Evolutionary conservation across 2,329 filamentous ascomycete genomes (phyloP), one percentile per base, ranked within the genome.

Genomic region (Fusarium sp.): DNA sequence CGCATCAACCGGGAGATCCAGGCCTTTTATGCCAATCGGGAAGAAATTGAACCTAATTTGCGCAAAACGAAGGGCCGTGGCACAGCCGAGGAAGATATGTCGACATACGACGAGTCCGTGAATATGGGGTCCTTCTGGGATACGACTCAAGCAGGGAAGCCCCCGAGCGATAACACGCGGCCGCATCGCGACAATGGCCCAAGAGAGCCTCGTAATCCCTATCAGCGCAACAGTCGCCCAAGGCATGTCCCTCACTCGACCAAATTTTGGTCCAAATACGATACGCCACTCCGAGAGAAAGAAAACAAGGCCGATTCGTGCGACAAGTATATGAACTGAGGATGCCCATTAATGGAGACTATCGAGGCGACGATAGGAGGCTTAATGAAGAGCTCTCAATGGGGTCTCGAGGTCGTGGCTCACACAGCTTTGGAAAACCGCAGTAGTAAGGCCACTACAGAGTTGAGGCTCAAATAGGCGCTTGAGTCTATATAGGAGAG

Each of bases 1-100:
- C 78, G 78, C 49, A 80, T 83, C 60, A 83, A 82, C 71, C 78
- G 80, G 42, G 77, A 81, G 60, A 81, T 83, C 45, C 76, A 79
- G 33, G 62, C 69, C 41, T 83, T 83, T 60, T 83, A 78, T 70
- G 67, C 75, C 15, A 73, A 78, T 26, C 80, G 81, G 15, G 79
- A 81, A 30, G 67, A 78, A 42, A 45, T 69, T 26, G 80, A 82
- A 66, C 80, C 80, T 18, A 79, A 78, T 9, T 56, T 80, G 42
- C 75, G 73, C 44, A 69, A 63, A 41, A 59, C 62, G 32, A 66
- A 69, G 41, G 70, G 70, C 11, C 69, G 54, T 33, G 69, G 68
- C 33, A 64, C 44, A 15, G 70, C 65, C 18, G 71, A 73, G 23
- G 65, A 74, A n/a, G 74, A 74, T 7, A 73, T 74, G 70, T 60